A percentile compares a stretch with the other conserved stretches of the same genome.
Evolutionary conservation across 1,139 yeast species (phyloP).

Genomic region (Yamadazyma buinensis): DNA sequence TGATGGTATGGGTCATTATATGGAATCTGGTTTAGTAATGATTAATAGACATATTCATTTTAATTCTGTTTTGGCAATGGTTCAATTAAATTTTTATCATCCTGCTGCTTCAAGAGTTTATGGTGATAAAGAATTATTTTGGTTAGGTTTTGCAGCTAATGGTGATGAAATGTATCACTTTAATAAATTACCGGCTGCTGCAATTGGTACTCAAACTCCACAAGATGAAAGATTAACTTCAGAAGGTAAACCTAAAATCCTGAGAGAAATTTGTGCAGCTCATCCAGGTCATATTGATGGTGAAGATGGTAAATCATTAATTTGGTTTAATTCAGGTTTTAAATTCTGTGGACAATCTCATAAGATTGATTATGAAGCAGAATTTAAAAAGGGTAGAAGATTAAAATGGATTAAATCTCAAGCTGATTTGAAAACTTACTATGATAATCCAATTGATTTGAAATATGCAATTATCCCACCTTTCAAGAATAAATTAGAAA

Average conservation of each 20-base stretch:
- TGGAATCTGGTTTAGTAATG: constrained; percentile 33
- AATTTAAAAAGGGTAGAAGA: constrained; percentile 17
- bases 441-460: constrained; percentile 20
- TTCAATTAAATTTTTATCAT: constrained; percentile 24
- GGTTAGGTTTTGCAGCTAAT: constrained; percentile 29
- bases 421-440: constrained; percentile 19
- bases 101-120: constrained; percentile 23
- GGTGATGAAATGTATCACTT: constrained; percentile 33
- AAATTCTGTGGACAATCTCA: constrained; percentile 28
- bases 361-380: constrained; percentile 22
- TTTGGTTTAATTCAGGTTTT: constrained; percentile 36
- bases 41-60: constrained; percentile 28
- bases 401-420: constrained; percentile 18
- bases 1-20: constrained; percentile 26
- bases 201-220: constrained; percentile 28
- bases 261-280: constrained; percentile 38
- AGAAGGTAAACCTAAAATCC: constrained; percentile 17
- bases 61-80: constrained; percentile 24
- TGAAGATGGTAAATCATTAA: constrained; percentile 25
- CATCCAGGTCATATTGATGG: constrained; percentile 43
- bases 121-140: constrained; percentile 35
- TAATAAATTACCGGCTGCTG: constrained; percentile 25
- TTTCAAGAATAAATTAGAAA: constrained; percentile 21
- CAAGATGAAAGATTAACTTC: constrained; percentile 16
- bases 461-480: constrained; percentile 31